Percentiles rank a stretch among this genome's conserved stretches.
These are phyloP conservation scores for Cercospora sojina DNA, from an alignment of 2,329 filamentous ascomycete species.

Conservation along the genomic window DNA sequence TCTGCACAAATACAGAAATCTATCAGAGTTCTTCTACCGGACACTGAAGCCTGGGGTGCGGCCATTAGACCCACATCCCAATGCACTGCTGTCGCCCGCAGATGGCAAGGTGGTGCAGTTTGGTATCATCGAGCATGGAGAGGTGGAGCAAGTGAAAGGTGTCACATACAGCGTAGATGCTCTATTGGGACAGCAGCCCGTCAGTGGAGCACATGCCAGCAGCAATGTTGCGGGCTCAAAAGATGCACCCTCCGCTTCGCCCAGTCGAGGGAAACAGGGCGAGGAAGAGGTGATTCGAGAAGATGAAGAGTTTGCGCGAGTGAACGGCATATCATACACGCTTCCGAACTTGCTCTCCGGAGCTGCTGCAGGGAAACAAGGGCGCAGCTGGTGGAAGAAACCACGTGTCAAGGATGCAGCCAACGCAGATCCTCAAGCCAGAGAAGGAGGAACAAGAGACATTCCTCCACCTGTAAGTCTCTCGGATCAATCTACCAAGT, in stretches of 20 bases:
- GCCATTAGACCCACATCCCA: constrained; percentile 76
- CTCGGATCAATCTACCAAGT: constrained; percentile 67
- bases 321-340: constrained; percentile 95
- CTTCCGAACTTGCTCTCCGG: constrained; percentile 85
- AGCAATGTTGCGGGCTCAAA: constrained; percentile 40
- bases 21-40: constrained; percentile 96
- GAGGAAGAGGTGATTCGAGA: constrained; percentile 65
- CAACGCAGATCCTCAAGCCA: constrained; percentile 19
- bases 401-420: constrained; percentile 29
- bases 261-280: constrained; percentile 38
- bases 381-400: constrained; percentile 33
- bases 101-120: constrained; percentile 92
- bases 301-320: constrained; percentile 87
- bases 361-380: constrained; percentile 20
- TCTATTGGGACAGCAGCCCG: constrained; percentile 63
- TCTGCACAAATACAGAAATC: constrained; percentile 84
- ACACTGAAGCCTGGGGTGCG: constrained; percentile 84
- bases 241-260: constrained; percentile 39
- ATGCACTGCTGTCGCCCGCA: constrained; percentile 80
- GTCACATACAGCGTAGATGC: constrained; percentile 97
- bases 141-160: constrained; percentile 98
- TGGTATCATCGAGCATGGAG: constrained; percentile 84
- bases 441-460: constrained; percentile 20
- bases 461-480: constrained; percentile 42
- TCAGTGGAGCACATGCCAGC: constrained; percentile 49